phyloP scores from a whole-genome alignment of 129 eudicot genomes.

The Scalesia atractyloides region DNA sequence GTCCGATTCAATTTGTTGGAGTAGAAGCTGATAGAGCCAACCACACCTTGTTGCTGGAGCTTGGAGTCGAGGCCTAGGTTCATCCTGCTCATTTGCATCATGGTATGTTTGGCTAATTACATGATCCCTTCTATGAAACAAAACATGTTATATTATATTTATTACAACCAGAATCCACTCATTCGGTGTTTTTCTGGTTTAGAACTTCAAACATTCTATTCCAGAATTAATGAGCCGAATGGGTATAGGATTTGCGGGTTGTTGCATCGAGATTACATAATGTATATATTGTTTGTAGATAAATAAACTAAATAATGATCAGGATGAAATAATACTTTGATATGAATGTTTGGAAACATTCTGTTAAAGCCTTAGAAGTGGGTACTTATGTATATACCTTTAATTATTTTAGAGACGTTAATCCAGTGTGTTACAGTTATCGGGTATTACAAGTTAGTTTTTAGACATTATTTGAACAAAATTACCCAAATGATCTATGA shows the following conservation, averaged over 20 bases:
- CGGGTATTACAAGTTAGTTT: too few species aligned
- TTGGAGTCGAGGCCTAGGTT: slow-evolving; percentile 58
- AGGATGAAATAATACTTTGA: not conserved
- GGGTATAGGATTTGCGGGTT: not conserved
- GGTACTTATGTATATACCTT: too few species aligned
- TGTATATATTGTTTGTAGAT: not conserved
- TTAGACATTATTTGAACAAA: too few species aligned
- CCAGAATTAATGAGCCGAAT: not conserved
- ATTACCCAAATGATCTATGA: too few species aligned
- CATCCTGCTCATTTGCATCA: not conserved
- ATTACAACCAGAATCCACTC: not conserved
- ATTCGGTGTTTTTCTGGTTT: not conserved
- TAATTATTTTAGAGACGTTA: too few species aligned
- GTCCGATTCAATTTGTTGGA: slow-evolving; percentile 87
- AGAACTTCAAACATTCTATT: not conserved
- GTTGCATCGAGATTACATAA: not conserved
- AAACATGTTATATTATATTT: not conserved
- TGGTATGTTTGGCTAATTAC: not conserved
- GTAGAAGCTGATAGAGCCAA: slow-evolving; percentile 54
- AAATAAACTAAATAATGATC: not conserved
- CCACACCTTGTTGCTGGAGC: slow-evolving; percentile 88
- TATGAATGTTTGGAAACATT: not conserved
- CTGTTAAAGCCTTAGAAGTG: too few species aligned
- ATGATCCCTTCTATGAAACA: not conserved
- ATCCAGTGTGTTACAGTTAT: too few species aligned